Base-by-base conservation (phyloP, 345 rosid species). In the Microthlaspi erraticum region DNA sequence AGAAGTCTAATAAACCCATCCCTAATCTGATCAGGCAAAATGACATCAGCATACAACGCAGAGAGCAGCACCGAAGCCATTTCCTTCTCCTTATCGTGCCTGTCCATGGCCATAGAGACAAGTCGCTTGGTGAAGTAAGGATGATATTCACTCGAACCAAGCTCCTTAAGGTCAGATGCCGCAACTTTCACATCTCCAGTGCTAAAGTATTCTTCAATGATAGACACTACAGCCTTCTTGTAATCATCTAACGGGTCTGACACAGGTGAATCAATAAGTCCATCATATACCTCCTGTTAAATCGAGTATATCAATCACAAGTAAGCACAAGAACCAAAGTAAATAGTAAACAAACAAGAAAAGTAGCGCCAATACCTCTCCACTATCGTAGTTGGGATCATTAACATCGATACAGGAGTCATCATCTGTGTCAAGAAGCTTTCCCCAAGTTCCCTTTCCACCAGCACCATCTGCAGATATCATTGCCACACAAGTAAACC, bases 361-460 rank as follows among this genome's bases (percentile, higher is more conserved):
- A 18, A 64, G 9, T 5, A 45, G 16, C 9, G 7, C 29, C 5
- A 38, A 62, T 82, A 94, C 99, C 97, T 95, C 99, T 72, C 97
- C 99, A 69, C 99, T 92, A 67, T 95, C 99, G 68, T 95, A 95
- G 77, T 92, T 92, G 39, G 99, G 99, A 81, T 95, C 99, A 71
- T 88, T 95, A 36, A 86, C 80, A 78, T 95, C 99, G 43, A 90
- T 78, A 57, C 54, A 88, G 48, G 77, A 75, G 54, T 84, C 98
- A 57, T 74, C 82, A 60, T 84, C 97, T 6, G 92, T 87, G 70
- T 95, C 99, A 31, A 95, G 90, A 60, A 95, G 87, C 79, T 90
- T 95, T 10, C 99, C 99, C 98, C 98, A 92, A 8, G 98, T 88
- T 41, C 98, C 98, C 80, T 89, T 92, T n/a, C 99, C 99, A 36